Evolutionary conservation across 768 basidiomycete genomes (phyloP).

Genomic region (Terana coerulea): DNA sequence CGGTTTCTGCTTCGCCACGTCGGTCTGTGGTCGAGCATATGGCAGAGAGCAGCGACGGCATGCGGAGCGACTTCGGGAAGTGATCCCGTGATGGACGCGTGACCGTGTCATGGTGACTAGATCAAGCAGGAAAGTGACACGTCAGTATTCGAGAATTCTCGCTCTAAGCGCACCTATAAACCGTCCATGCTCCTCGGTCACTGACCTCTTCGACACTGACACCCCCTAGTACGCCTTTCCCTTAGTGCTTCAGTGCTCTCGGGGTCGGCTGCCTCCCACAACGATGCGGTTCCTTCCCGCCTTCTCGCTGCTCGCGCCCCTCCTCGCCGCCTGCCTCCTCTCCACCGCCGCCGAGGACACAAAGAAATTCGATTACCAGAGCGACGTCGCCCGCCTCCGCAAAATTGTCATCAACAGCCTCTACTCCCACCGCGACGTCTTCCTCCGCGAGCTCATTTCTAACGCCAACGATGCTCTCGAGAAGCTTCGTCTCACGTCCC

Average conservation of each 20-base stretch:
- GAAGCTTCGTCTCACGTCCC: conserved; percentile 81
- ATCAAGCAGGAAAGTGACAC: conserved; percentile 5
- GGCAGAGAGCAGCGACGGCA: background rate
- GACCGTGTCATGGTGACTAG: background rate
- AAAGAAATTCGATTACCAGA: conserved; percentile 65
- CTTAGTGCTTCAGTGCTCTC: conserved; percentile 2
- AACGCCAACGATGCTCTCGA: conserved; percentile 97
- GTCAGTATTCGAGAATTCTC: conserved; percentile 8
- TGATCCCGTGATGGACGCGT: conserved; percentile 6
- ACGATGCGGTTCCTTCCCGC: conserved; percentile 63
- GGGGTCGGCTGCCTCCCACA: conserved; percentile 18
- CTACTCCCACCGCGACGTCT: conserved; percentile 56
- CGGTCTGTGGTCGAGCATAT: no score
- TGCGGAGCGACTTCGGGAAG: background rate
- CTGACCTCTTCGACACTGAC: background rate
- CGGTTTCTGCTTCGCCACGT: no score
- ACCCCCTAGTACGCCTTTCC: background rate
- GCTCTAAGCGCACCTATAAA: background rate
- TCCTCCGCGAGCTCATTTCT: conserved; percentile 86
- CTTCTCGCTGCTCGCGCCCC: conserved; percentile 42
- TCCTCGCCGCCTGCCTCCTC: conserved; percentile 40
- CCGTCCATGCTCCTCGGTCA: background rate
- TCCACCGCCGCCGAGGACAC: conserved; percentile 40
- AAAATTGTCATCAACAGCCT: conserved; percentile 91
- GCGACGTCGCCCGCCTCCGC: conserved; percentile 88